Evolutionary conservation across 306 rosid species (phyloP).

Genomic region (Medicago truncatula): DNA sequence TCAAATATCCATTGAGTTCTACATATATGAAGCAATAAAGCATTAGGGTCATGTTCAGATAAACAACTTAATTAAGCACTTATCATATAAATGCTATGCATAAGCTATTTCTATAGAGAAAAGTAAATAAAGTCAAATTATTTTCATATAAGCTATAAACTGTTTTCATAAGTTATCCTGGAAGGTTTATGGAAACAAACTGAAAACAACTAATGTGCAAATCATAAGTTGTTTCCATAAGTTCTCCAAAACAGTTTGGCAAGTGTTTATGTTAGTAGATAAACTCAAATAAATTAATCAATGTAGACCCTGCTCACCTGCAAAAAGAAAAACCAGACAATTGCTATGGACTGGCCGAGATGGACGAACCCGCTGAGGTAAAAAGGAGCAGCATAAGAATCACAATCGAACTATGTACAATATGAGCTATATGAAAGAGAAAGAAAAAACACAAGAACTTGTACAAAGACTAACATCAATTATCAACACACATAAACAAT

Average conservation of each 20-base stretch:
- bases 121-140: neutral
- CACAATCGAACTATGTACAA: constrained; percentile 21
- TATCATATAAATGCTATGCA: neutral
- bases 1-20: constrained; percentile 25
- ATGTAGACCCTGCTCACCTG: constrained; percentile 54
- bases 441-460: constrained; percentile 17
- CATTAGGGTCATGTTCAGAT: neutral
- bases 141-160: neutral
- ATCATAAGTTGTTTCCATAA: neutral
- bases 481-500: constrained; percentile 17
- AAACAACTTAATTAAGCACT: neutral
- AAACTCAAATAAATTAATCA: neutral
- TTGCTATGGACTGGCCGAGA: constrained; percentile 52
- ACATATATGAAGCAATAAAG: constrained; percentile 29
- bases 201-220: neutral
- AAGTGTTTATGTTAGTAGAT: neutral
- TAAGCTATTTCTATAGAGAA: constrained; percentile 1
- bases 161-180: neutral
- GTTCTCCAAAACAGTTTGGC: neutral
- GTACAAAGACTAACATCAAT: constrained; percentile 1
- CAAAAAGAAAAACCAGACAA: constrained; percentile 78
- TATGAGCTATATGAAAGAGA: neutral
- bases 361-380: constrained; percentile 46
- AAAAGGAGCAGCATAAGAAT: constrained; percentile 25
- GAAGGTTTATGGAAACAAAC: neutral